Evolutionary conservation across 805 yeast genomes (phyloP), one percentile per base, ranked within the genome.

Genomic region (Kuraishia hungarica): DNA sequence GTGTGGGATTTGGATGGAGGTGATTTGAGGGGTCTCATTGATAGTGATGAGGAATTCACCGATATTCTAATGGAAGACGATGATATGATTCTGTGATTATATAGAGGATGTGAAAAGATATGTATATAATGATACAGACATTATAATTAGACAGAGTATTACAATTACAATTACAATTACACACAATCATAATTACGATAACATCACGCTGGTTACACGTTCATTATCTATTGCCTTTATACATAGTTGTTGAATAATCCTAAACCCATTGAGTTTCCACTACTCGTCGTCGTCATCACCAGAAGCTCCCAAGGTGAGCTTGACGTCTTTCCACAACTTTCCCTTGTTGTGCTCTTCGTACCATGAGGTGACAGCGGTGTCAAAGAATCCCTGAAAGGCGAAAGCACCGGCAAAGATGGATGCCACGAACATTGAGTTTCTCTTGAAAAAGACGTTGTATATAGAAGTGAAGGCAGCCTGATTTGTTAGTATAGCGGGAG

Each of bases 401-500:
- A 92, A 92, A 51, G 97, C 91, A 65, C 88, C 83, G 53, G 83
- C 86, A 63, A 92, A 86, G 58, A 92, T 78, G 59, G 94, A 77
- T 61, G 89, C 89, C 59, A 92, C 96, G 73, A 80, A 89, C 59
- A 87, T 78, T 51, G 97, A 82, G 83, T 93, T 92, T 81, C 97
- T 89, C 82, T 89, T 89, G 81, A 89, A 85, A 55, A 87, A 64
- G 43, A 78, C 72, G 80, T 83, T 85, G 81, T 81, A 83, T 58
- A 84, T 65, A 51, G 81, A 69, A 50, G 86, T 67, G 62, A 62
- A 67, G 57, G 58, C 53, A 53, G 61, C 39, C 53, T 39, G 28
- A 15, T 15, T 46, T 28, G 53, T 51, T 51, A 39, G 53, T 51
- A 35, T 26, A 5, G 10, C 8, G 10, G 29, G 29, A 26, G n/a